Conservation (phyloP, 2,329 filamentous ascomycete genomes). For the Epichloe sibirici region DNA sequence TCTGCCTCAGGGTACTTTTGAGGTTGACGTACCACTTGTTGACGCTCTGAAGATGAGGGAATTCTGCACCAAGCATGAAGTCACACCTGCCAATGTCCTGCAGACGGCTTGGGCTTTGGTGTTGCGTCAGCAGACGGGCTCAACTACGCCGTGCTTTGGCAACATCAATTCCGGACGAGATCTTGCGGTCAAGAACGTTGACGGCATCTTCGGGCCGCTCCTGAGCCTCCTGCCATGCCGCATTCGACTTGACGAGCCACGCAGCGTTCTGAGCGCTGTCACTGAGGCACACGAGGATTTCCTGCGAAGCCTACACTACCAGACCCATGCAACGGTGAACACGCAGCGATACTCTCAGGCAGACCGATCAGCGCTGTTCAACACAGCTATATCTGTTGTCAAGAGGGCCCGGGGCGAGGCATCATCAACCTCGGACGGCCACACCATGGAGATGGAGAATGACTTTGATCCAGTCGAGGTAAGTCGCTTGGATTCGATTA, state of each 20-base stretch:
- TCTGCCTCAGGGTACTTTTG: background rate
- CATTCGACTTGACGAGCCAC: background rate
- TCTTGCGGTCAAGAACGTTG: background rate
- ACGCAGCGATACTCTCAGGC: no score
- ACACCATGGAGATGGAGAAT: no score
- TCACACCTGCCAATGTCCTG: conserved; percentile 4
- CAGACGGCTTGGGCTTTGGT: conserved; percentile 1
- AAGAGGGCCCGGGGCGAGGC: no score
- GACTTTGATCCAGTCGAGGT: no score
- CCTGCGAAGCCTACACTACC: background rate
- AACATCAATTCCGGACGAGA: background rate
- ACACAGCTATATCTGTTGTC: no score
- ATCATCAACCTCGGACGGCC: no score
- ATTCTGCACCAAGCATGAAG: conserved; percentile 5
- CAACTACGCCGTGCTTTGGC: background rate
- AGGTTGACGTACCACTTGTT: background rate
- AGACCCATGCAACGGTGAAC: background rate
- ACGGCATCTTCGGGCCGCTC: background rate
- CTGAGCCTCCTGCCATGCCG: background rate
- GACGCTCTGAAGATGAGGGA: background rate
- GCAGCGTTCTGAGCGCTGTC: background rate
- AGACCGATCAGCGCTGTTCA: no score
- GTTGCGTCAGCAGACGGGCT: background rate
- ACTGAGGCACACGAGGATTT: background rate
- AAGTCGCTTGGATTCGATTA: no score